Conservation (phyloP, 2,329 filamentous ascomycete species). For the Fusarium sp. region DNA sequence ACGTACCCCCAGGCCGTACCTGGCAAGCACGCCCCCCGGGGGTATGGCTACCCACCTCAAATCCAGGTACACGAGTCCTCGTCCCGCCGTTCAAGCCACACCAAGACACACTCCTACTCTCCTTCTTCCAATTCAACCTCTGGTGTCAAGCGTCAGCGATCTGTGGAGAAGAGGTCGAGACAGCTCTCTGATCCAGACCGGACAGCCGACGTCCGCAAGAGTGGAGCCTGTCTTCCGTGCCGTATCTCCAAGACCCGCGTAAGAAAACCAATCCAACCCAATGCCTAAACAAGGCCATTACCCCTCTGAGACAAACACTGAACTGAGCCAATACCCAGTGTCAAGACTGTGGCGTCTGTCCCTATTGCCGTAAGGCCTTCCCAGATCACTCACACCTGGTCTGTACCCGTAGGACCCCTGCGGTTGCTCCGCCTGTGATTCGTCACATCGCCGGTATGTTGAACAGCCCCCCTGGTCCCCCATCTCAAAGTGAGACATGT, state of each 20-base stretch:
- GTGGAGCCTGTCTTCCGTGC: constrained; percentile 62
- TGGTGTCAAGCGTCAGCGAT: constrained; percentile 54
- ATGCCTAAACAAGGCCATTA: constrained; percentile 28
- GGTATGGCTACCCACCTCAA: constrained; percentile 52
- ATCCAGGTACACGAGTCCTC: constrained; percentile 50
- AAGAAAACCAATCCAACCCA: constrained; percentile 48
- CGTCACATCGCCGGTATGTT: constrained; percentile 55
- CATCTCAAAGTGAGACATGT: constrained; percentile 42
- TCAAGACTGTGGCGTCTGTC: constrained; percentile 57
- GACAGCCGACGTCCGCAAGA: constrained; percentile 63
- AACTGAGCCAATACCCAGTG: constrained; percentile 53
- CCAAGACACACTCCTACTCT: constrained; percentile 29
- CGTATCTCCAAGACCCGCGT: constrained; percentile 62
- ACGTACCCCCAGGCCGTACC: constrained; percentile 54
- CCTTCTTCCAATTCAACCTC: constrained; percentile 36
- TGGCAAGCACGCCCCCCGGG: constrained; percentile 49
- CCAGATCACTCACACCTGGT: constrained; percentile 56
- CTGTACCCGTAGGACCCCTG: constrained; percentile 55
- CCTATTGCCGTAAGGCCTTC: constrained; percentile 57
- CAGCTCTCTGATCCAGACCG: constrained; percentile 57
- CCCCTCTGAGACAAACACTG: constrained; percentile 32
- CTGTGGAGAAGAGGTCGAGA: constrained; percentile 54
- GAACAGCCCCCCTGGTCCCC: constrained; percentile 29
- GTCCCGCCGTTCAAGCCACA: constrained; percentile 40
- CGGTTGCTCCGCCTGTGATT: constrained; percentile 55